Evolutionary conservation across 169 alveolate species (phyloP), one percentile per base, ranked within the genome.

Genomic region (Babesia caballi): DNA sequence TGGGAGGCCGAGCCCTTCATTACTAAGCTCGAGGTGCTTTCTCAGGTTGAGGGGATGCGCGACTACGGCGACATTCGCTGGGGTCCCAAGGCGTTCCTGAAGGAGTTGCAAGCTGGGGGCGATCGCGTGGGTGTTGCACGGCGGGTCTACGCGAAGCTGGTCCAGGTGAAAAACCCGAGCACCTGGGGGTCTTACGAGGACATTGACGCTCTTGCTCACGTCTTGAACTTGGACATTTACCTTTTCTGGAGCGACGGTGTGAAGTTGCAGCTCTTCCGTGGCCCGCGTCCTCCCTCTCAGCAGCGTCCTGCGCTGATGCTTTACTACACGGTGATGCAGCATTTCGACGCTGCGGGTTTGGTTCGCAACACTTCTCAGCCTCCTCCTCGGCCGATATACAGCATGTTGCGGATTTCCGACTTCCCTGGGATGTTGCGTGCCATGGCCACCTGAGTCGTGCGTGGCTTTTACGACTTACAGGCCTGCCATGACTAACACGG

Each of bases 121-220:
- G 72, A 70, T 9, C 57, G 54, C n/a, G 21, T 81, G 14, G 61
- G 66, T 38, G 70, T 71, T 21, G 78, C 78, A 9, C 71, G 38
- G 36, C 8, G n/a, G 28, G 36, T 81, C 12, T 81, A 21, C 57
- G 35, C 50, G 7, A 38, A 14, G n/a, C 28, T 81, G 12, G 0
- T 75, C 2, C 53, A 65, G 44, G 44, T 41, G 17, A 12, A 11
- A 12, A 52, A 40, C 41, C 83, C 76, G 6, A 28, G 35, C n/a
- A 38, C 60, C 21, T 81, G 88, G 88, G 88, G 82, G 4, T 46
- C 66, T 0, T 50, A 72, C 19, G 81, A 63, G 25, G 88, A 81
- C 44, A 42, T 81, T n/a, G 69, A 42, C 32, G 66, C 73, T 6
- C 32, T 81, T n/a, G 42, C 82, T 4, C 53, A 40, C n/a, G 33